These are phyloP conservation scores for Fagopyrum tataricum DNA, from an alignment of 148 eudicot species.

Conservation along the genomic window DNA sequence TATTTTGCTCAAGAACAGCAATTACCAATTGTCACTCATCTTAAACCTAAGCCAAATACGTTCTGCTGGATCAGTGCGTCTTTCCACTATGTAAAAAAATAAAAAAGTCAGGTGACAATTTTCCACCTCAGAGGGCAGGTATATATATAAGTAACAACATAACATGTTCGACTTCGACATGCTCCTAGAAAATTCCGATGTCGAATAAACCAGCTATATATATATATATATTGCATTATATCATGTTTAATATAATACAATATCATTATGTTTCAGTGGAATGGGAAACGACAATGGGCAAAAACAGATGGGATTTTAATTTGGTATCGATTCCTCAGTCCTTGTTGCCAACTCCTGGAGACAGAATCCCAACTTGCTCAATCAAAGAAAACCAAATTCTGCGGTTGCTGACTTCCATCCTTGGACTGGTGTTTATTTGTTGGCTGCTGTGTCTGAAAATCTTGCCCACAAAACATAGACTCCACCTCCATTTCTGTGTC, in stretches of 20 bases:
- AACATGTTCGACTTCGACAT: too few relatives aligned
- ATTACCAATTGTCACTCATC: not conserved
- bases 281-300: not conserved
- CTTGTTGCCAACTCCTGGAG: conserved; percentile 19
- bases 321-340: not conserved
- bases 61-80: too few relatives aligned
- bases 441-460: conserved; percentile 15
- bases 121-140: too few relatives aligned
- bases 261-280: not conserved
- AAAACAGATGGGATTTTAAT: not conserved
- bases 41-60: not conserved
- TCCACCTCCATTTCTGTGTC: conserved; percentile 24
- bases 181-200: not conserved
- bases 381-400: conserved; percentile 32
- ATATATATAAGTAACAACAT: too few relatives aligned
- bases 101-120: too few relatives aligned
- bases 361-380: conserved; percentile 32
- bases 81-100: too few relatives aligned
- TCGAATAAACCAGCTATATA: not conserved
- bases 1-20: not conserved
- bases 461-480: conserved; percentile 2
- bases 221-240: not conserved
- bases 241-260: not conserved
- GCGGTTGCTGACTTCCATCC: not conserved
- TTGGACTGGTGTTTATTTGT: not conserved